Evolutionary conservation across 1,139 yeast species (phyloP), one percentile per base, ranked within the genome.

Genomic region (Pichia sp.): DNA sequence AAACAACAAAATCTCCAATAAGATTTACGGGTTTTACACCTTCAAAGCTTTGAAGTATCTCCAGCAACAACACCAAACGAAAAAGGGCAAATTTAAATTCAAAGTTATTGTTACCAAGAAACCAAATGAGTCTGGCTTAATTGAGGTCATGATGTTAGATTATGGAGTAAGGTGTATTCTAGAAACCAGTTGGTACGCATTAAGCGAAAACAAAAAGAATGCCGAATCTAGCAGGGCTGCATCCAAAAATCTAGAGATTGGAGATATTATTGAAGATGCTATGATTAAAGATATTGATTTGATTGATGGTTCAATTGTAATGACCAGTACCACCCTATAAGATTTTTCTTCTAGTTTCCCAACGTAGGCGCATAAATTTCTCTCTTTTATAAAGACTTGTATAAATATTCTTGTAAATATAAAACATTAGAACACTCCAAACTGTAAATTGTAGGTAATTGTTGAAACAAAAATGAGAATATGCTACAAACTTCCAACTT

Each of bases 1-100:
- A 5, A 51, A 68, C 39, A 61, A 57, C 39, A 56, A 56, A 37
- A 59, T 64, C 2, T 50, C 64, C 1, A 59, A 58, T 5, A 56
- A 58, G 29, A 63, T 70, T 5, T 56, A 53, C 7, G 61, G 64
- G 1, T 75, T 67, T 57, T 75, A 73, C 65, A 66, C 70, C 1
- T 60, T 73, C 49, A 64, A 60, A 41, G 64, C 65, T 0, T 55
- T 75, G 41, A 59, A 57, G 37, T 64, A 64, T 44, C 44, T 73
- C 33, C 64, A 65, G 41, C 44, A 52, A n/a, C 36, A 38, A 50
- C 8, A 40, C 8, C 40, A 43, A 5, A 16, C n/a, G 7, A 34
- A 11, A 7, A 51, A 35, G 28, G 46, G 42, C 3, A 40, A 48
- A 4, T 28, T 47, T 4, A 48, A 44, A 4, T 62, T 65, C 42